Conservation (phyloP, 1,284 basidiomycete genomes). For the Ganoderma lucidum region DNA sequence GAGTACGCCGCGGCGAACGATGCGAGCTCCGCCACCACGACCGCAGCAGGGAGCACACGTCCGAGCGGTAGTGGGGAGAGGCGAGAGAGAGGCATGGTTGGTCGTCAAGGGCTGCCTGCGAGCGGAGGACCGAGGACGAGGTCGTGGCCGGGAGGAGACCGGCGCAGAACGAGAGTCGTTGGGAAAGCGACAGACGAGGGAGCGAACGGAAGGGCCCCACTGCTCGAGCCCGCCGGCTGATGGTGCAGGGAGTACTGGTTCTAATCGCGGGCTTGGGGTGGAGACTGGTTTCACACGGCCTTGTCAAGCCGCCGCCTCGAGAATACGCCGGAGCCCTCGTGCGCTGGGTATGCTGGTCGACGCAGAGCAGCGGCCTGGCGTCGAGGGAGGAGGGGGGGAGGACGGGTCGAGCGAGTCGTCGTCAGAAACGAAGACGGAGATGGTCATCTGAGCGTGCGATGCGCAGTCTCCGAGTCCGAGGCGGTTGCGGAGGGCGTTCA, state of each 20-base stretch:
- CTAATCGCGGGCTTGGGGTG: constrained; percentile 23
- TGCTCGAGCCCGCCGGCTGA: constrained; percentile 14
- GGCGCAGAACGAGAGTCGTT: background rate
- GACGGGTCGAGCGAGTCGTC: background rate
- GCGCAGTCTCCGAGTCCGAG: background rate
- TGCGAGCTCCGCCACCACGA: constrained; percentile 25
- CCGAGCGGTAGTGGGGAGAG: background rate
- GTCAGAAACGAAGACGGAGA: background rate
- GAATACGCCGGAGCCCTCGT: background rate
- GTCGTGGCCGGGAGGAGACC: background rate
- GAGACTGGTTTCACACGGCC: constrained; percentile 24
- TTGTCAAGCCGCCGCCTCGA: background rate
- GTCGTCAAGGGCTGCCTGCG: background rate
- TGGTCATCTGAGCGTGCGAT: background rate
- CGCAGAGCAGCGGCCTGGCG: background rate
- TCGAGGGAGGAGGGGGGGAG: background rate
- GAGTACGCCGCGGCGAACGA: constrained; percentile 55
- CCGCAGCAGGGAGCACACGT: constrained; percentile 21
- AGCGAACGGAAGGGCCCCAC: constrained; percentile 9
- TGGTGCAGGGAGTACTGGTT: constrained; percentile 14
- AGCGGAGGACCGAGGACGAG: background rate
- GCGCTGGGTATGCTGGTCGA: background rate
- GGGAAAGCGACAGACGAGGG: constrained; percentile 4
- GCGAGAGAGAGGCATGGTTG: constrained; percentile 2
- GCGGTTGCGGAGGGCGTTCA: background rate